Conservation (phyloP, 2,329 filamentous ascomycete species). For the Colletotrichum trifolii region DNA sequence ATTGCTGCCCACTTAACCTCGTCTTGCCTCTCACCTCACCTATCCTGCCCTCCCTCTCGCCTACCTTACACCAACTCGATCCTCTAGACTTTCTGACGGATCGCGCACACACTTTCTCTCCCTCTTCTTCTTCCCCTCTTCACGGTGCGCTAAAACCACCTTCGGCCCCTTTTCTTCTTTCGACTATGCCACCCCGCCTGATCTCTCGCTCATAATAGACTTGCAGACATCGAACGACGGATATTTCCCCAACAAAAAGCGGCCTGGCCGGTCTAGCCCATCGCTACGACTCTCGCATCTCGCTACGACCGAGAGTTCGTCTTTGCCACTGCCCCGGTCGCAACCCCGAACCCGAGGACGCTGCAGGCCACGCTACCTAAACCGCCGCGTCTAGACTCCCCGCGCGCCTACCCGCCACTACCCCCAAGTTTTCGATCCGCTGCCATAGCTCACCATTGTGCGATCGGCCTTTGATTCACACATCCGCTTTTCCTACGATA, state of each 20-base stretch:
- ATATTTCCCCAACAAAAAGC: constrained; percentile 20
- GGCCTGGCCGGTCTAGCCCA: constrained; percentile 33
- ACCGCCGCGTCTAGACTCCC: constrained; percentile 28
- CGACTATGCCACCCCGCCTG: background rate
- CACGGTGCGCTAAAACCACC: background rate
- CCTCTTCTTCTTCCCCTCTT: background rate
- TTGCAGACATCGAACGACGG: constrained; percentile 2
- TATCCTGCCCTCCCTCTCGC: background rate
- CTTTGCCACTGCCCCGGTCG: constrained; percentile 36
- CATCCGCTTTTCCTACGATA: background rate
- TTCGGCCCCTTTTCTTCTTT: background rate
- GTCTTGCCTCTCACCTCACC: background rate
- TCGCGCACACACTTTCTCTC: background rate
- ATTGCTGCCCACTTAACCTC: background rate
- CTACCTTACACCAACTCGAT: background rate
- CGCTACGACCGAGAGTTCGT: constrained; percentile 33
- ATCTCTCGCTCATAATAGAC: constrained; percentile 4
- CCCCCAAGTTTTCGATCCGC: constrained; percentile 28
- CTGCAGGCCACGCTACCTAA: constrained; percentile 31
- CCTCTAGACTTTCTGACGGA: background rate
- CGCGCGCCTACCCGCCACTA: constrained; percentile 18
- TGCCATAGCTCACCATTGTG: constrained; percentile 16
- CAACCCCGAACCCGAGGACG: constrained; percentile 30
- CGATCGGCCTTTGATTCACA: constrained; percentile 17
- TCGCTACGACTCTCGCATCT: constrained; percentile 22